phyloP scores from a whole-genome alignment of 345 rosid species.

The Rhizophora mangle region DNA sequence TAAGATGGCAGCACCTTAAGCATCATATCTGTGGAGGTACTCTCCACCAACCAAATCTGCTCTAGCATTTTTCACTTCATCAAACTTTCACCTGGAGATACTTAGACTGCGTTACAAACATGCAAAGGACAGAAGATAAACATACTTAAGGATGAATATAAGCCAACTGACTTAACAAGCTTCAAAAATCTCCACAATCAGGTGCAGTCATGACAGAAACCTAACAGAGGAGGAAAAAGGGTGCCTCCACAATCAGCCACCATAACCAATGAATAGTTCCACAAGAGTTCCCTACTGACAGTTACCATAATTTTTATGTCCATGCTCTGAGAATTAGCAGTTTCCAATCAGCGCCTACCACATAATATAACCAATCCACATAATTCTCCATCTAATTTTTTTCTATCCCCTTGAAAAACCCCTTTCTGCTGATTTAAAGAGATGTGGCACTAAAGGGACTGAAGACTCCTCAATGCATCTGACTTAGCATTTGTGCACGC shows the following conservation, averaged over 20 bases:
- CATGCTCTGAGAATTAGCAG: too few species aligned
- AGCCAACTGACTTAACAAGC: too few species aligned
- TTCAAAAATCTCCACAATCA: too few species aligned
- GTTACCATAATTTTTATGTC: too few species aligned
- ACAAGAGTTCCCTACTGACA: too few species aligned
- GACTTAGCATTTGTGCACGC: not conserved
- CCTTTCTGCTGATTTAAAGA: not conserved
- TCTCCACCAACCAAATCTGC: conserved; percentile 98
- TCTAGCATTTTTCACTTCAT: conserved; percentile 96
- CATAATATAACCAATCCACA: too few species aligned
- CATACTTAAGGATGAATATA: not conserved
- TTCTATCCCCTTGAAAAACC: not conserved
- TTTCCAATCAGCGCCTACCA: too few species aligned
- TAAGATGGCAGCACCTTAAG: conserved; percentile 64
- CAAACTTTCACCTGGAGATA: conserved; percentile 80
- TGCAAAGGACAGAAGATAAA: conserved; percentile 8
- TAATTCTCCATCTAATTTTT: not conserved
- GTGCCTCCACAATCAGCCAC: too few species aligned
- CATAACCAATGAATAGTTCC: too few species aligned
- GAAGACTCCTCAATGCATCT: not conserved
- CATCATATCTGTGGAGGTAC: conserved; percentile 99
- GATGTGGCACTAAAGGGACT: not conserved
- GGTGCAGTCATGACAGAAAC: too few species aligned
- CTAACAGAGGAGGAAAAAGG: too few species aligned
- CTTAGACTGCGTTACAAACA: conserved; percentile 15